Conservation (phyloP, 345 rosid genomes). For the Salix purpurea region DNA sequence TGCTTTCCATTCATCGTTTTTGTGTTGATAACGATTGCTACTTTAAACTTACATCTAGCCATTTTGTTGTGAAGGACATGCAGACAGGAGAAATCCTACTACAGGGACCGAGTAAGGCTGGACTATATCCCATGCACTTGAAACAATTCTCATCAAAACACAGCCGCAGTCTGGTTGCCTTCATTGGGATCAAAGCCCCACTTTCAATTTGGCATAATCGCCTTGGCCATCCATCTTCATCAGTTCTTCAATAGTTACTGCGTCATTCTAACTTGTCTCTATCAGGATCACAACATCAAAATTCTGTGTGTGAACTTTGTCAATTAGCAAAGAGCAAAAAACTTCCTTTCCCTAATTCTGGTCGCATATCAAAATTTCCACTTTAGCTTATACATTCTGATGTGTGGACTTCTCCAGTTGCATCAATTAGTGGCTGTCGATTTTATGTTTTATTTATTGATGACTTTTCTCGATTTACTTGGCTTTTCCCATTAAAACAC, state of each 20-base stretch:
- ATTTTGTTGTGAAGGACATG: not conserved
- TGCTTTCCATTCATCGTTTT: not conserved
- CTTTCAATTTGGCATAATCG: not conserved
- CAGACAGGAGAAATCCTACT: fast-evolving
- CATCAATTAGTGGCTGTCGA: not conserved
- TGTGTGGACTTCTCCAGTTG: not conserved
- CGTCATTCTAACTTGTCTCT: not conserved
- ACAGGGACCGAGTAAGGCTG: not conserved
- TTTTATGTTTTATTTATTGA: not conserved
- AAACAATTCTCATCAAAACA: not conserved
- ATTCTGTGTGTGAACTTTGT: not conserved
- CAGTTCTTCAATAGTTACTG: too few species aligned
- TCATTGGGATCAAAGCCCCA: not conserved
- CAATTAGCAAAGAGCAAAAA: not conserved
- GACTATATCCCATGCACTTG: not conserved
- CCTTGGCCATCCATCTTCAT: not conserved
- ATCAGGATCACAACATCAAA: not conserved
- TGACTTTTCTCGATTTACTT: not conserved
- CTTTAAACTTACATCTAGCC: not conserved
- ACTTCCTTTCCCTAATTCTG: not conserved
- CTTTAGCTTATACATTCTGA: not conserved
- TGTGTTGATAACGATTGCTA: too few species aligned
- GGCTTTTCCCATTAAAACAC: not conserved
- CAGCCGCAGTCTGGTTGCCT: fast-evolving
- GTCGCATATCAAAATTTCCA: fast-evolving